Evolutionary conservation across 1,139 yeast species (phyloP), one percentile per base, ranked within the genome.

Genomic region (Protomyces arabidopsidicola): DNA sequence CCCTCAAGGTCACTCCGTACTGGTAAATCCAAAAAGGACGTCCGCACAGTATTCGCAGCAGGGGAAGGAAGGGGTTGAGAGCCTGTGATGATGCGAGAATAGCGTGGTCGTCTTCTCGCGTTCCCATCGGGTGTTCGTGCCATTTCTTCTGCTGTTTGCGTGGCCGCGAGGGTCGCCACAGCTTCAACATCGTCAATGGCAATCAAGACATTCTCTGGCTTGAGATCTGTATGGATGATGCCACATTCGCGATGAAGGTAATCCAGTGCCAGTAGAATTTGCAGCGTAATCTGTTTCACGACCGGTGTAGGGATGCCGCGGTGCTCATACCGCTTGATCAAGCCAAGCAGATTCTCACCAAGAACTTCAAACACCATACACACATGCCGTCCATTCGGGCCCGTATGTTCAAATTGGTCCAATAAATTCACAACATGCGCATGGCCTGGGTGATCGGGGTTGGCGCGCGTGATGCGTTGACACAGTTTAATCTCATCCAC

Each of bases 341-440:
- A 77, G 27, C 89, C 88, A 60, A 89, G 75, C 68, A 89, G 75
- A 70, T 86, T 89, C 73, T 89, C 96, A 3, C 96, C 96, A 64
- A 90, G 77, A 0, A 89, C 91, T 75, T 89, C 96, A 72, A 90
- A 88, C 8, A 88, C 96, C 95, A 90, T 89, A 69, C 91, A 88
- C 31, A 88, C 84, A 73, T 89, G 96, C 20, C 81, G 79, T 1
- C 96, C 96, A 73, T 89, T 86, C 2, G 88, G 89, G 0, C 96
- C 96, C 42, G 76, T 76, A 71, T 89, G 93, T 65, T 84, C 84
- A 73, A 89, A 90, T 67, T 87, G 83, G 72, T 90, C 96, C 54
- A 85, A 75, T 57, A 89, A 75, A 65, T 84, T 83, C 55, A 89
- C 88, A 36, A 89, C 83, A 73, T 85, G 87, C 36, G 81, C 77